Conservation (phyloP, 371 early-diverging fungal genomes). For the Batrachochytrium dendrobatidis region DNA sequence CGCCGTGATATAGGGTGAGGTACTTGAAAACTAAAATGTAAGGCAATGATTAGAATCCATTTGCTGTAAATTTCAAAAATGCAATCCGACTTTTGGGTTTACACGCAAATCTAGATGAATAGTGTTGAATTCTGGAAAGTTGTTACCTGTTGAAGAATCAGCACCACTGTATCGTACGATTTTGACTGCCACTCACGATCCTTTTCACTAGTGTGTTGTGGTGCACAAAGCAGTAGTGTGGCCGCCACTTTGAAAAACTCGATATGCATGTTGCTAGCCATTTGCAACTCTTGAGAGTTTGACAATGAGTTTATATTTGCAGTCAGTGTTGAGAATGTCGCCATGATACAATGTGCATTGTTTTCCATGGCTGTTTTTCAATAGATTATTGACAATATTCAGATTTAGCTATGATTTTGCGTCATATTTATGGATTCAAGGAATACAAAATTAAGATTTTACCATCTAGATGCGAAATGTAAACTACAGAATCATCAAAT, state of each 20-base stretch:
- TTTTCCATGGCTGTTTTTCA: slow-evolving; percentile 10
- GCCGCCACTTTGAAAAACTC: background rate
- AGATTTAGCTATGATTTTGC: background rate
- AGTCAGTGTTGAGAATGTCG: slow-evolving; percentile 1
- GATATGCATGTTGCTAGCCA: background rate
- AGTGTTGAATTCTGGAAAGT: too few species aligned
- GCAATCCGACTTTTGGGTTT: too few species aligned
- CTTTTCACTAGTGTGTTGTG: background rate
- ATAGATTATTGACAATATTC: too few species aligned
- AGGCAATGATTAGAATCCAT: too few species aligned
- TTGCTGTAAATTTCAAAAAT: too few species aligned
- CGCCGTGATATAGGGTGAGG: background rate
- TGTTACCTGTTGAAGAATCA: background rate
- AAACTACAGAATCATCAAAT: slow-evolving; percentile 16
- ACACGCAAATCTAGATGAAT: too few species aligned
- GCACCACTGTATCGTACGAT: background rate
- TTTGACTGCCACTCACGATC: background rate
- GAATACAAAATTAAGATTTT: background rate
- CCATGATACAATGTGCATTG: slow-evolving; percentile 14
- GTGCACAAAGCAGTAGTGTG: background rate
- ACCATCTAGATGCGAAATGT: slow-evolving; percentile 17
- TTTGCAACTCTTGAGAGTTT: background rate
- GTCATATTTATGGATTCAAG: background rate
- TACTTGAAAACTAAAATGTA: background rate
- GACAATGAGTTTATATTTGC: background rate